A percentile compares a stretch with the other conserved stretches of the same genome.
phyloP scores from a whole-genome alignment of 805 yeast genomes.

The Myxozyma mucilagina region DNA sequence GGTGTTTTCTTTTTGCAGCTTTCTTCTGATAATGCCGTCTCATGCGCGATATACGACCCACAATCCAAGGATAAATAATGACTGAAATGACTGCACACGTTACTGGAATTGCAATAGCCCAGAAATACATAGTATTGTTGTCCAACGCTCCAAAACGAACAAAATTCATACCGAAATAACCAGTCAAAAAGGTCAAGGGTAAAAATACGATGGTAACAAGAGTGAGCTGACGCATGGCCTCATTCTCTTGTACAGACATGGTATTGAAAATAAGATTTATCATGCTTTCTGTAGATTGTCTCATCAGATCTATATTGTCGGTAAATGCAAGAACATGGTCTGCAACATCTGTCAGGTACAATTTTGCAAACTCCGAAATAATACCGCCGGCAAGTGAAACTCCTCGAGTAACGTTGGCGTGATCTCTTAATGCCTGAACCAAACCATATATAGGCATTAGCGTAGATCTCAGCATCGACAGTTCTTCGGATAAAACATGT shows the following conservation, averaged over 20 bases:
- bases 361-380: constrained; percentile 48
- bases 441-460: constrained; percentile 52
- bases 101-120: constrained; percentile 50
- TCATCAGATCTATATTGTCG: constrained; percentile 58
- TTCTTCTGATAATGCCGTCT: constrained; percentile 14
- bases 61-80: constrained; percentile 34
- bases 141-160: constrained; percentile 45
- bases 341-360: constrained; percentile 56
- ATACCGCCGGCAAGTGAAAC: constrained; percentile 31
- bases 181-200: constrained; percentile 61
- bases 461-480: constrained; percentile 49
- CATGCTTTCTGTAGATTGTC: constrained; percentile 52
- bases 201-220: constrained; percentile 59
- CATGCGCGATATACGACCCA: background rate
- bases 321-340: constrained; percentile 52
- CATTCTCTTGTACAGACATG: constrained; percentile 55
- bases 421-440: constrained; percentile 50
- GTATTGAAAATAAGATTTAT: constrained; percentile 58
- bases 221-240: constrained; percentile 55
- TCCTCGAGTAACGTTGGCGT: constrained; percentile 34
- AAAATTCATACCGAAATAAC: constrained; percentile 62
- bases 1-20: background rate
- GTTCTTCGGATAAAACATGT: constrained; percentile 56
- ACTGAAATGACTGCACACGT: constrained; percentile 37
- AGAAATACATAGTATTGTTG: constrained; percentile 47